phyloP scores from a whole-genome alignment of 1,284 basidiomycete species.

The Schizophyllum commune region DNA sequence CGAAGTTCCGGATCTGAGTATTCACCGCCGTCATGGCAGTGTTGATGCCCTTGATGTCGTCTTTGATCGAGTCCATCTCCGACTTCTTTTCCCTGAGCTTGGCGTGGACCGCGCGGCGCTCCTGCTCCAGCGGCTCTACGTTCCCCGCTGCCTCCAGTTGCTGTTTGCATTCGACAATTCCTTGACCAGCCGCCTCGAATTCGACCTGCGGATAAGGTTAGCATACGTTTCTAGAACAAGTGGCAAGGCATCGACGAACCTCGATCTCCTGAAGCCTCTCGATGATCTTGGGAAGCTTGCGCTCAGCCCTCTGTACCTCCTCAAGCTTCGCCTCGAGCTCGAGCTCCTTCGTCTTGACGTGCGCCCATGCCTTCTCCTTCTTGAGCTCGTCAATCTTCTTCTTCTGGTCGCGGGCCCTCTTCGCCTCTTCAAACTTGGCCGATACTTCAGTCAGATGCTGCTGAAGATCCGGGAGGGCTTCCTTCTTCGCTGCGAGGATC shows the following conservation, averaged over 20 bases:
- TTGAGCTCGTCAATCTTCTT: conserved; percentile 64
- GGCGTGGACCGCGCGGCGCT: conserved; percentile 35
- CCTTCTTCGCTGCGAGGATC: conserved; percentile 59
- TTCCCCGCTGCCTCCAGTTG: conserved; percentile 43
- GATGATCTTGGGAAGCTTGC: conserved; percentile 44
- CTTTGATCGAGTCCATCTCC: conserved; percentile 38
- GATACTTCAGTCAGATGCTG: conserved; percentile 52
- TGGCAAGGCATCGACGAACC: not conserved
- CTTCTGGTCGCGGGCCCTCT: conserved; percentile 66
- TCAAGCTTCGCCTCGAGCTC: conserved; percentile 50
- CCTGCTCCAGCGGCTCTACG: conserved; percentile 41
- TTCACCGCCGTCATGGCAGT: conserved; percentile 31
- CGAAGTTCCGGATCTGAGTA: conserved; percentile 38
- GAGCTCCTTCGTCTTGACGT: conserved; percentile 68
- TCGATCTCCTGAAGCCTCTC: conserved; percentile 24
- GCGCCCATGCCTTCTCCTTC: conserved; percentile 85
- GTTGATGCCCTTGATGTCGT: conserved; percentile 41
- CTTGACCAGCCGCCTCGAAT: conserved; percentile 35
- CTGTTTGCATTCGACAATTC: conserved; percentile 40
- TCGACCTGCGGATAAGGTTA: conserved; percentile 20
- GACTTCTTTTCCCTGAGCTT: conserved; percentile 39
- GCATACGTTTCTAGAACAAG: not conserved
- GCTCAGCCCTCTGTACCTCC: conserved; percentile 40
- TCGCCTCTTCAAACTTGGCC: conserved; percentile 61
- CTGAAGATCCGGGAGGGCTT: conserved; percentile 69